Percentiles rank a stretch among this genome's conserved stretches.
Conservation (phyloP, 2,329 filamentous ascomycete genomes). For the Botrytis pseudocinerea region DNA sequence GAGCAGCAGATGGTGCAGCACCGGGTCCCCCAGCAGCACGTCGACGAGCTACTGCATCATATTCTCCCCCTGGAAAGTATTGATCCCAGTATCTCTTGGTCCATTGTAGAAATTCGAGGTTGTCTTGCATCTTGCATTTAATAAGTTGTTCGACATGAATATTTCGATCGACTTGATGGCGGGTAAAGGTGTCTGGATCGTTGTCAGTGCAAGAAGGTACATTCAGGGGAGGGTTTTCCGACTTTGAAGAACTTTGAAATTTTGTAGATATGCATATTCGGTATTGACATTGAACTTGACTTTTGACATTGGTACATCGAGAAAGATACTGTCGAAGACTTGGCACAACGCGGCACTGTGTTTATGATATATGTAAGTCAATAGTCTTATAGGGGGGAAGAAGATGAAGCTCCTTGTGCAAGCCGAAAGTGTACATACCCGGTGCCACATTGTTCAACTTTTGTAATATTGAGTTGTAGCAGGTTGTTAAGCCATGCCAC, state of each 20-base stretch:
- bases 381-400: slow-evolving; percentile 30
- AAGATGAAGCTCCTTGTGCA: slow-evolving; percentile 37
- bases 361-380: slow-evolving; percentile 21
- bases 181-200: slow-evolving; percentile 71
- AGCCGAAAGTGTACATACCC: slow-evolving; percentile 62
- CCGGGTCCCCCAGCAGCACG: slow-evolving; percentile 70
- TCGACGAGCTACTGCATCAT: slow-evolving; percentile 83
- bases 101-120: slow-evolving; percentile 98
- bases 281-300: slow-evolving; percentile 98
- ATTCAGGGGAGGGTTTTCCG: slow-evolving; percentile 33
- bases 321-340: slow-evolving; percentile 97
- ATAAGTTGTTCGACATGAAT: slow-evolving; percentile 85
- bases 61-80: slow-evolving; percentile 95
- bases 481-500: slow-evolving; percentile 97
- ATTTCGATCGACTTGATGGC: slow-evolving; percentile 84
- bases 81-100: slow-evolving; percentile 97
- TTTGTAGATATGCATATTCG: slow-evolving; percentile 96
- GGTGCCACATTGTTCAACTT: slow-evolving; percentile 98
- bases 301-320: slow-evolving; percentile 88
- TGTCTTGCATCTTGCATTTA: slow-evolving; percentile 99
- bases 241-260: slow-evolving; percentile 98
- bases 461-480: slow-evolving; percentile 95
- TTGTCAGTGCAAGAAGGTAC: slow-evolving; percentile 21
- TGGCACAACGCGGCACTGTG: slow-evolving; percentile 90
- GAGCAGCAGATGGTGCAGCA: slow-evolving; percentile 49